Conservation (phyloP, 179 eudicot genomes). For the Vitellaria paradoxa region DNA sequence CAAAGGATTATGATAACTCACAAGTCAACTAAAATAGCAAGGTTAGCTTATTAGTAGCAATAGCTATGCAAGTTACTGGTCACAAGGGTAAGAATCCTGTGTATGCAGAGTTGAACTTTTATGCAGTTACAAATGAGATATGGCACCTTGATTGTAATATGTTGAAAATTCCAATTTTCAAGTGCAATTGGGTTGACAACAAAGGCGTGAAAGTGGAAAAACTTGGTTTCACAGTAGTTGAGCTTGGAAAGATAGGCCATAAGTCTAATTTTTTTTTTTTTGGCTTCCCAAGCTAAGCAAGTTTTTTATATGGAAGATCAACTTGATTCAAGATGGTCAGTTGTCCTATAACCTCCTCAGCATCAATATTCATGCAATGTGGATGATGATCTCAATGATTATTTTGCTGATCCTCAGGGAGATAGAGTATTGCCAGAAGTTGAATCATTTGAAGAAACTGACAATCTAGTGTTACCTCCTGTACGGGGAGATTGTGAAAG, state of each 20-base stretch:
- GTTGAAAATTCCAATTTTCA: neutral
- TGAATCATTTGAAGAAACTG: neutral
- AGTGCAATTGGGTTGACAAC: too few species aligned
- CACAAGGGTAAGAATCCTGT: too few species aligned
- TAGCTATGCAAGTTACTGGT: too few species aligned
- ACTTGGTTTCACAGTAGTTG: neutral
- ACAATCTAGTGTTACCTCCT: neutral
- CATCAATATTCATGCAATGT: neutral
- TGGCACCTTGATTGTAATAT: neutral
- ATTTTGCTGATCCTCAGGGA: neutral
- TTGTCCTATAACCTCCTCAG: slow-evolving; percentile 4
- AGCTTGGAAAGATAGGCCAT: slow-evolving; percentile 7
- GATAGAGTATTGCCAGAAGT: neutral
- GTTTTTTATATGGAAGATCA: neutral
- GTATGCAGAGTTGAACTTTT: neutral
- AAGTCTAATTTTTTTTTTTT: neutral
- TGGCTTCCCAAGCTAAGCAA: slow-evolving; percentile 1
- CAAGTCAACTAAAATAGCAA: too few species aligned
- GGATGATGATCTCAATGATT: slow-evolving; percentile 5
- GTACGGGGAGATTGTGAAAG: neutral
- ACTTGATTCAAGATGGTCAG: slow-evolving; percentile 2
- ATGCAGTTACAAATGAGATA: neutral
- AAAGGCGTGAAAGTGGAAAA: neutral
- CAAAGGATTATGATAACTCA: too few species aligned
- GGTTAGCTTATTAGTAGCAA: too few species aligned